These are phyloP conservation scores for Fusarium praegraminearum DNA, from an alignment of 2,329 filamentous ascomycete species.

Conservation along the genomic window DNA sequence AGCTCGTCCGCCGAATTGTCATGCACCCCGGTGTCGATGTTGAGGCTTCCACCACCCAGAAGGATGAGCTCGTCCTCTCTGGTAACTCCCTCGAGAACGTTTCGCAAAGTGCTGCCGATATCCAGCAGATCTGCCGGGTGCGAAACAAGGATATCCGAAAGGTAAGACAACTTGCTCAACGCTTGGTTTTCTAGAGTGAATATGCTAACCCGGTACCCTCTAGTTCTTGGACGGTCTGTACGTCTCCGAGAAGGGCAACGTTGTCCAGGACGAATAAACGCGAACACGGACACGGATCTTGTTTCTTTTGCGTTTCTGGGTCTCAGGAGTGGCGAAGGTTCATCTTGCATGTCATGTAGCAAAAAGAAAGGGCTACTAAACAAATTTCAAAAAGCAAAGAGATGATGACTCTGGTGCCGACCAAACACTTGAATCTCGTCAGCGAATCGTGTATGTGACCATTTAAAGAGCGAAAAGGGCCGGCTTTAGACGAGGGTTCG, in stretches of 20 bases:
- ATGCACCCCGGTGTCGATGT: constrained; percentile 94
- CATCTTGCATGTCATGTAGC: constrained; percentile 73
- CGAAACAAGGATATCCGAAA: constrained; percentile 99
- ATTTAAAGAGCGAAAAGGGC: constrained; percentile 33
- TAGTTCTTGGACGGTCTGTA: constrained; percentile 99
- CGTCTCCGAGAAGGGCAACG: constrained; percentile 98
- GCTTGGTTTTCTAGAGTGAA: neutral
- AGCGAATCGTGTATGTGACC: constrained; percentile 37
- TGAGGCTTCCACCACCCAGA: constrained; percentile 88
- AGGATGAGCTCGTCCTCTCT: constrained; percentile 94
- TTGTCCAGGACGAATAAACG: constrained; percentile 79
- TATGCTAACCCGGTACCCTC: constrained; percentile 42
- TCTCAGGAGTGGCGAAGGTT: constrained; percentile 73
- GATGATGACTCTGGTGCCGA: constrained; percentile 50
- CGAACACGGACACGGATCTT: constrained; percentile 54
- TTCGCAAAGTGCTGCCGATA: constrained; percentile 97
- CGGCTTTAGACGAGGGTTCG: constrained; percentile 42
- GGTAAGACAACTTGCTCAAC: constrained; percentile 61
- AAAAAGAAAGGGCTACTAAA: constrained; percentile 58
- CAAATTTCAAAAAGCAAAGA: constrained; percentile 56
- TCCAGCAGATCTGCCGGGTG: constrained; percentile 99
- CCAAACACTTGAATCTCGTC: constrained; percentile 34
- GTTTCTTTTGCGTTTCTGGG: constrained; percentile 71
- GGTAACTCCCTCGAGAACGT: constrained; percentile 98
- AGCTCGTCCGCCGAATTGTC: constrained; percentile 92